A percentile compares a stretch with the other conserved stretches of the same genome.
These are phyloP conservation scores for Brassica cretica DNA, from an alignment of 345 rosid species.

Conservation along the genomic window DNA sequence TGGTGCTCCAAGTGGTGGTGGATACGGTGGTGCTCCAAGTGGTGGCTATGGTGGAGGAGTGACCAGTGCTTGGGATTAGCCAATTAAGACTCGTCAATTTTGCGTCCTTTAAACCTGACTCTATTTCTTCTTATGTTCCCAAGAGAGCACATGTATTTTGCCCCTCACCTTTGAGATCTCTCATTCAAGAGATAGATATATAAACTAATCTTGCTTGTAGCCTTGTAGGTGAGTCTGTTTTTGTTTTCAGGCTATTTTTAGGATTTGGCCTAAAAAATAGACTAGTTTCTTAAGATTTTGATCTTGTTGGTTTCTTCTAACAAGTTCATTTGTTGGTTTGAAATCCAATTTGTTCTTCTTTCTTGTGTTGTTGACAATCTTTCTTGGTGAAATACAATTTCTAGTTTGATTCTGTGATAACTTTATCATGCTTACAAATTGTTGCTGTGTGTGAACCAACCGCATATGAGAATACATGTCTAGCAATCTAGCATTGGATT, in stretches of 20 bases:
- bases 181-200: background rate
- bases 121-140: conserved; percentile 24
- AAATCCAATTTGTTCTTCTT: conserved; percentile 19
- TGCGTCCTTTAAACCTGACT: conserved; percentile 23
- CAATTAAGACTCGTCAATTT: conserved; percentile 30
- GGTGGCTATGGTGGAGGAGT: conserved; percentile 50
- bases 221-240: conserved; percentile 27
- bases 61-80: conserved; percentile 87
- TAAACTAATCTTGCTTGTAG: conserved; percentile 34
- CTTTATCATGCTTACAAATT: background rate
- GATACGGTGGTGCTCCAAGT: conserved; percentile 40
- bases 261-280: conserved; percentile 36
- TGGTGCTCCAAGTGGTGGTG: conserved; percentile 41
- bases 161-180: background rate
- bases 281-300: conserved; percentile 35
- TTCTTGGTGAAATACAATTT: conserved; percentile 21
- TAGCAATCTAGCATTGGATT: background rate
- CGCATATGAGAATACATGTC: background rate
- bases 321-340: conserved; percentile 37
- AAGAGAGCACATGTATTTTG: conserved; percentile 37
- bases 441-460: background rate
- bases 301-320: conserved; percentile 21
- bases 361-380: conserved; percentile 56
- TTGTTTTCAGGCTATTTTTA: conserved; percentile 36
- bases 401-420: background rate